These are phyloP conservation scores for Russula sp. DNA, from an alignment of 768 basidiomycete species.

Conservation along the genomic window DNA sequence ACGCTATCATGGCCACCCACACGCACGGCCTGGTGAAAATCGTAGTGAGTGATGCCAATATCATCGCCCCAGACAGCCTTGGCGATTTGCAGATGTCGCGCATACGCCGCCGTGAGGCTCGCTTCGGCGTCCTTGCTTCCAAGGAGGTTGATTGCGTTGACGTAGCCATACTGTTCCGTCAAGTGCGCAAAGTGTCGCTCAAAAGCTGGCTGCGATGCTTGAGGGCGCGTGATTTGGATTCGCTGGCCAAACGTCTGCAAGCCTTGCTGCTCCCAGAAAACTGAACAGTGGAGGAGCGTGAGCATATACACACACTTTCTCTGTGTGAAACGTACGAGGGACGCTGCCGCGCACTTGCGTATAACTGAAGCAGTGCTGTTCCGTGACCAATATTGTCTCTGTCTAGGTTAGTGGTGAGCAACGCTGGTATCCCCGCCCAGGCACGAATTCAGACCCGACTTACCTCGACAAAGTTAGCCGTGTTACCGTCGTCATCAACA, in stretches of 20 bases:
- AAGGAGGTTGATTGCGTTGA: constrained; percentile 88
- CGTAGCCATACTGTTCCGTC: constrained; percentile 75
- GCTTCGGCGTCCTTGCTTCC: constrained; percentile 92
- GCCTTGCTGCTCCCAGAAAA: constrained; percentile 99
- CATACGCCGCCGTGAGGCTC: constrained; percentile 75
- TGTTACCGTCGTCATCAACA: constrained; percentile 91
- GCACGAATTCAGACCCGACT: constrained; percentile 23
- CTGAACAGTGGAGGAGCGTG: constrained; percentile 35
- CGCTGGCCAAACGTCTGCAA: constrained; percentile 90
- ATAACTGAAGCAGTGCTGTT: constrained; percentile 85
- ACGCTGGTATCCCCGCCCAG: neutral
- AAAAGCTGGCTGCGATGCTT: constrained; percentile 95
- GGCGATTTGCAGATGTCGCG: constrained; percentile 68
- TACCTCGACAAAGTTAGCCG: constrained; percentile 95
- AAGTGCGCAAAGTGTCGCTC: constrained; percentile 88
- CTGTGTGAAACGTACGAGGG: constrained; percentile 59
- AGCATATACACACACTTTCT: constrained; percentile 6
- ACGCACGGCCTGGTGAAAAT: constrained; percentile 84
- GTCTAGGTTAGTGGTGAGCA: constrained; percentile 46
- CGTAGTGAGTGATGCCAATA: constrained; percentile 80
- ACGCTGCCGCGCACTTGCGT: constrained; percentile 94
- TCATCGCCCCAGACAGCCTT: constrained; percentile 56
- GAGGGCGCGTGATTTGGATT: constrained; percentile 92
- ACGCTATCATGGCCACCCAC: constrained; percentile 85
- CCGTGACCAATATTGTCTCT: constrained; percentile 83